Evolutionary conservation across 202 grass and related monocot species (phyloP), one percentile per base, ranked within the genome.

Genomic region (Panicum virgatum): DNA sequence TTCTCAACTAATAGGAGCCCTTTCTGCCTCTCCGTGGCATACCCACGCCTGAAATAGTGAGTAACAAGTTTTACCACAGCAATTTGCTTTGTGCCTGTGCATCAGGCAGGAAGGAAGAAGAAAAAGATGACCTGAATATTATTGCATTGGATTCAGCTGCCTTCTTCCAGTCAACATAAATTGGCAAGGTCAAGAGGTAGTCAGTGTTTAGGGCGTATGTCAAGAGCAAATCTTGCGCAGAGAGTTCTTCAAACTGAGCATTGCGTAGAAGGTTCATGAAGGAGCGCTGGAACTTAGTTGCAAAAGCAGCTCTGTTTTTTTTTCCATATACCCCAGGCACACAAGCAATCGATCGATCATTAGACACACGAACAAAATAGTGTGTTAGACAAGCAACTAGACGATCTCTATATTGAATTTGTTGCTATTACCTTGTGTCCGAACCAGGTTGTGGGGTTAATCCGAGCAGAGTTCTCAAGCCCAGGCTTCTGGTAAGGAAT

Each of bases 231-330:
- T 98, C 96, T 68, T 88, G 88, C 2, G 69, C 84, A 3, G 96
- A 95, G 75, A 95, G 90, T 60, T 98, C 90, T 85, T 98, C 85
- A n/a, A 98, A 98, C 75, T 93, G 96, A 16, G 90, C 92, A 69
- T 98, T 88, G 82, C 76, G 87, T 44, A 98, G 85, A 51, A 98
- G 92, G 30, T 88, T 95, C 96, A 98, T 95, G 85, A 98, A 98
- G 74, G 92, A 91, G 1, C 80, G 87, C 80, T 98, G 90, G 56
- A 98, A 98, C 54, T 91, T 67, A 56, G 90, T 92, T 77, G 90
- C 83, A 48, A 93, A 84, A 18, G 82, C 90, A 45, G 83, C 85
- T 83, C 92, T n/a, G n/a, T 95, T 26, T 36, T 77, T 67, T 60
- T 7, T 12, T 3, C 9, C n/a, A 39, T 22, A n/a, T 6, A 32